Evolutionary conservation across 108 stramenopile genomes (phyloP), one percentile per base, ranked within the genome.

Genomic region (Cyclostephanos invisitatus): DNA sequence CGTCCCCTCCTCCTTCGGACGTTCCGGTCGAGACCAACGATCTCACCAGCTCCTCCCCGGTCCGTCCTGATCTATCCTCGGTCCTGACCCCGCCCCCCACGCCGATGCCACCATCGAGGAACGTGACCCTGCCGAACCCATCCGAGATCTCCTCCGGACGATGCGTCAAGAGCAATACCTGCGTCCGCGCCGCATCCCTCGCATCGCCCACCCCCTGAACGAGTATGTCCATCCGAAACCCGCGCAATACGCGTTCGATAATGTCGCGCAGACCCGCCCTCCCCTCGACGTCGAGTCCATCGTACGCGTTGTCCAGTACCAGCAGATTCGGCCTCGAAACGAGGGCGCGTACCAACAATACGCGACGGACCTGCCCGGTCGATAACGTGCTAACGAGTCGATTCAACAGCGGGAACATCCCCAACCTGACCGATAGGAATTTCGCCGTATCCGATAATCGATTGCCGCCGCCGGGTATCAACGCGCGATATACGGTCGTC

Each of bases 361-460:
- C 87, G 53, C 91, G 90, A 9, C 90, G 88, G 64, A 93, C 91
- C 72, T 93, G 86, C 47, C 92, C 90, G 28, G 90, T 93, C 67
- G 77, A 80, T 3, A 93, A 59, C 7, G 89, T 86, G 48, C 57
- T 24, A 18, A 93, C 84, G n/a, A 38, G 46, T 59, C 89, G 75
- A 47, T 73, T 78, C 21, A 92, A 63, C 14, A 90, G 50, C 7
- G 86, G 87, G 72, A 73, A 89, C 62, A 92, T 77, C 7, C 91
- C 91, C 53, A 92, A 81, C 40, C 89, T 75, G 1, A 92, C 86
- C 0, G 81, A 62, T 7, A 92, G 74, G 55, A 88, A 92, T 74
- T 90, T 74, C 1, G 89, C 87, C 18, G 89, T 86, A 42, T 85
- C 85, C 42, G 77, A 82, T 14, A 92, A 67, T 10, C 77, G 74